Percentiles rank a stretch among this genome's conserved stretches.
These are phyloP conservation scores for Bryum argenteum DNA, from an alignment of 225 moss, liverwort and hornwort species.

Conservation along the genomic window DNA sequence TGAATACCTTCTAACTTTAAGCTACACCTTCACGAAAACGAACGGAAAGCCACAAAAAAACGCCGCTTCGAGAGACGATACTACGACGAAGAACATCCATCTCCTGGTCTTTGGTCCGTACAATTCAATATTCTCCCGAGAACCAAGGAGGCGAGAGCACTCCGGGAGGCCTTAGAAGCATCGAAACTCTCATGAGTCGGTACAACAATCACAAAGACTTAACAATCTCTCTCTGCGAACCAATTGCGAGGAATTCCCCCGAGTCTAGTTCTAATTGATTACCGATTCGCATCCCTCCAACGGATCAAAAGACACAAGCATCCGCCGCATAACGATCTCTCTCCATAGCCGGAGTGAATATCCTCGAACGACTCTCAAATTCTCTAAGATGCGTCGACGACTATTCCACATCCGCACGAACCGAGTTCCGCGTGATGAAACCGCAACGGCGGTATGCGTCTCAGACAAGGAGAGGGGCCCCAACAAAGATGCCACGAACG, in stretches of 20 bases:
- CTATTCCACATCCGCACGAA: slow-evolving; percentile 18
- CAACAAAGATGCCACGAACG: slow-evolving; percentile 18
- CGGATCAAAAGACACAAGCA: background rate
- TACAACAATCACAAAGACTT: background rate
- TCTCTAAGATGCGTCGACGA: background rate
- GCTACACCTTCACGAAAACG: background rate
- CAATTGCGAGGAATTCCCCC: background rate
- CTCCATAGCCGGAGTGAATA: background rate
- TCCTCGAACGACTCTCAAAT: background rate
- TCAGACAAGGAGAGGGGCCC: slow-evolving; percentile 7
- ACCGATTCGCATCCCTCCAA: background rate
- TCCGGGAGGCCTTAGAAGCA: background rate
- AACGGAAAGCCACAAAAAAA: background rate
- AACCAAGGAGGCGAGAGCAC: background rate
- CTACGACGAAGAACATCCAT: no score
- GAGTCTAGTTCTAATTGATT: background rate
- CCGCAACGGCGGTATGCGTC: slow-evolving; percentile 19
- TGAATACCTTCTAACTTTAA: background rate
- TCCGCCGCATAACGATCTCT: background rate
- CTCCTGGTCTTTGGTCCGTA: background rate
- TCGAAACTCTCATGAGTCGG: background rate
- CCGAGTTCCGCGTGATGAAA: slow-evolving; percentile 41
- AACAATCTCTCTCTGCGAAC: no score
- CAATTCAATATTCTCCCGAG: background rate
- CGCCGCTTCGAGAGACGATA: background rate